These are phyloP conservation scores for Phytopythium oedochilum DNA, from an alignment of 352 stramenopile species.

Conservation along the genomic window DNA sequence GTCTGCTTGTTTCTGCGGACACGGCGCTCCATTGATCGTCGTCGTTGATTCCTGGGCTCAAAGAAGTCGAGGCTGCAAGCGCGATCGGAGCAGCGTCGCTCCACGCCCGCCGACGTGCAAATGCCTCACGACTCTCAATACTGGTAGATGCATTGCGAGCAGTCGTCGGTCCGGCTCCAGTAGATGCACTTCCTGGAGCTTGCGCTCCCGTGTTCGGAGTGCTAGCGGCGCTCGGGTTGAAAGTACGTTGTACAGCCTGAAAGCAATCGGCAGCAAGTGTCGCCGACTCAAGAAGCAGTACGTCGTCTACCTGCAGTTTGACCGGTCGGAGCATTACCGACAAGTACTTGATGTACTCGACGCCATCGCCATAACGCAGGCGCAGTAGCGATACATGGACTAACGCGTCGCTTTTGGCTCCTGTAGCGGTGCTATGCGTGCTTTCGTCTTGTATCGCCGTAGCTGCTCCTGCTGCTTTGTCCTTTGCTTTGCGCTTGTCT, in stretches of 20 bases:
- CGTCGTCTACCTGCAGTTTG: constrained; percentile 56
- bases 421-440: not conserved
- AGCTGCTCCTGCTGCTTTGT: not conserved
- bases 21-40: not conserved
- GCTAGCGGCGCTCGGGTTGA: not conserved
- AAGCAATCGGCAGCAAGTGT: constrained; percentile 38
- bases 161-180: not conserved
- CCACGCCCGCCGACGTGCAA: not conserved
- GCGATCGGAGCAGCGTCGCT: constrained; percentile 5
- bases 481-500: constrained; percentile 15
- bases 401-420: constrained; percentile 25
- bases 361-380: constrained; percentile 74
- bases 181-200: not conserved
- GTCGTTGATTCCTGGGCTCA: constrained; percentile 1
- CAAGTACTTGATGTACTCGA: constrained; percentile 88
- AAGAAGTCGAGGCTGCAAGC: not conserved
- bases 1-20: not conserved
- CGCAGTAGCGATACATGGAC: constrained; percentile 77
- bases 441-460: not conserved
- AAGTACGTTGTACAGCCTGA: constrained; percentile 35
- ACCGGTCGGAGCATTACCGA: constrained; percentile 77
- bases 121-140: constrained; percentile 28
- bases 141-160: constrained; percentile 2
- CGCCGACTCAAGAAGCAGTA: constrained; percentile 43
- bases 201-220: not conserved